Percentiles rank a stretch among this genome's conserved stretches.
Evolutionary conservation across 2,329 filamentous ascomycete genomes (phyloP).

Genomic region (Alternaria arbusti): DNA sequence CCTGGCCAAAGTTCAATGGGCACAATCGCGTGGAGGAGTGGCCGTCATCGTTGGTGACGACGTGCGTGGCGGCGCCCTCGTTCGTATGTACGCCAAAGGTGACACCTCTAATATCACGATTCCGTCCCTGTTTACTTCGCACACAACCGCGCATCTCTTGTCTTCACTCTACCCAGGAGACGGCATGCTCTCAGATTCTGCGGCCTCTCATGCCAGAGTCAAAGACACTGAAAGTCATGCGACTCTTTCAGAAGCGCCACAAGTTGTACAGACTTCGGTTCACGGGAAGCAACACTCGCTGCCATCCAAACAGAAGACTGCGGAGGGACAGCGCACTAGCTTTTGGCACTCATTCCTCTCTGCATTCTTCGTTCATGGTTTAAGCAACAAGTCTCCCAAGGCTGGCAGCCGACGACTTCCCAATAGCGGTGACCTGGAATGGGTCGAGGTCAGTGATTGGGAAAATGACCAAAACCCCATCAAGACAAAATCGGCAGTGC

Average conservation of each 20-base stretch:
- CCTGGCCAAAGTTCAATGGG: conserved; percentile 96
- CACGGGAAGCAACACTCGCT: background rate
- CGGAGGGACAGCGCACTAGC: conserved; percentile 36
- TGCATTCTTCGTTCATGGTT: conserved; percentile 52
- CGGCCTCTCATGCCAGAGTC: conserved; percentile 6
- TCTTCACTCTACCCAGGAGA: conserved; percentile 77
- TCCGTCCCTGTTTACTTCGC: conserved; percentile 90
- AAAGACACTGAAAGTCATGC: background rate
- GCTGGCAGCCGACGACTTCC: conserved; percentile 69
- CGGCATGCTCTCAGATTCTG: background rate
- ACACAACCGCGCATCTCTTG: conserved; percentile 90
- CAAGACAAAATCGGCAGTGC: conserved; percentile 26
- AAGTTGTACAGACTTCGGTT: background rate
- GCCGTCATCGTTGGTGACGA: conserved; percentile 95
- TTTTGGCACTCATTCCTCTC: conserved; percentile 58
- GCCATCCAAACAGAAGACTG: conserved; percentile 14
- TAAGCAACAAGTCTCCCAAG: conserved; percentile 13
- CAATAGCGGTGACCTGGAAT: conserved; percentile 75
- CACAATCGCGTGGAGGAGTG: conserved; percentile 84
- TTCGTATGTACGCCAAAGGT: conserved; percentile 98
- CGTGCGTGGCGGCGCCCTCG: conserved; percentile 82
- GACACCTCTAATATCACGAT: conserved; percentile 96
- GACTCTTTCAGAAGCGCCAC: background rate
- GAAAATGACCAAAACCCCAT: conserved; percentile 55
- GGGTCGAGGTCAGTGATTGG: conserved; percentile 73